Evolutionary conservation across 1,284 basidiomycete species (phyloP).

Genomic region (Cryptococcus hybrid): DNA sequence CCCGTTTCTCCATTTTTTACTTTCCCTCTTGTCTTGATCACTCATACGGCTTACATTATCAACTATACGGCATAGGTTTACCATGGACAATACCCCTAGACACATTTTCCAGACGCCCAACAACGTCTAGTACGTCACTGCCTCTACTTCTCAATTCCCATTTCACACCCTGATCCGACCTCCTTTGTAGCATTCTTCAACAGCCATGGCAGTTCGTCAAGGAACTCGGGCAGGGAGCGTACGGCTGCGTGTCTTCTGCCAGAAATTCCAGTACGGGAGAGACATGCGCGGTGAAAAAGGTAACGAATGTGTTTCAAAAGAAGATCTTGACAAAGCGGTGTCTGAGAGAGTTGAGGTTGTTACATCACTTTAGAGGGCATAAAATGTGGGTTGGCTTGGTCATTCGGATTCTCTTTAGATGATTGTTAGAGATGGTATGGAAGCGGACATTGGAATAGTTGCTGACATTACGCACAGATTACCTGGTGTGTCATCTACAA

Average conservation of each 20-base stretch:
- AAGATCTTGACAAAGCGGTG: constrained; percentile 90
- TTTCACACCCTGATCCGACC: background rate
- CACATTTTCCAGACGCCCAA: constrained; percentile 48
- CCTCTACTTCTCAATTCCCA: background rate
- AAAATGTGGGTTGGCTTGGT: constrained; percentile 67
- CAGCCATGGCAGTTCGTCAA: constrained; percentile 91
- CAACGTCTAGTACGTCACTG: constrained; percentile 45
- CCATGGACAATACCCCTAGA: constrained; percentile 48
- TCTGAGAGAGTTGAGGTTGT: constrained; percentile 85
- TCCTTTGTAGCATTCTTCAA: constrained; percentile 66
- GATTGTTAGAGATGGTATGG: background rate
- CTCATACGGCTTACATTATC: too few relatives aligned
- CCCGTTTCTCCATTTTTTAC: too few relatives aligned
- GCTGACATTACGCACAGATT: constrained; percentile 33
- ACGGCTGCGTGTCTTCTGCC: constrained; percentile 87
- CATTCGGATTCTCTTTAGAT: background rate
- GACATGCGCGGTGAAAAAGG: constrained; percentile 69
- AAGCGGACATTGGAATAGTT: background rate
- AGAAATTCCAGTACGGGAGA: constrained; percentile 79
- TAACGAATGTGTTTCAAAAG: constrained; percentile 97
- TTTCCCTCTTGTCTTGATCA: too few relatives aligned
- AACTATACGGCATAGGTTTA: background rate
- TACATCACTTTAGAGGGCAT: constrained; percentile 95
- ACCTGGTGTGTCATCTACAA: constrained; percentile 25
- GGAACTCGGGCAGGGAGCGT: constrained; percentile 91